Conservation (phyloP, 306 rosid genomes). For the Casuarina equisetifolia region DNA sequence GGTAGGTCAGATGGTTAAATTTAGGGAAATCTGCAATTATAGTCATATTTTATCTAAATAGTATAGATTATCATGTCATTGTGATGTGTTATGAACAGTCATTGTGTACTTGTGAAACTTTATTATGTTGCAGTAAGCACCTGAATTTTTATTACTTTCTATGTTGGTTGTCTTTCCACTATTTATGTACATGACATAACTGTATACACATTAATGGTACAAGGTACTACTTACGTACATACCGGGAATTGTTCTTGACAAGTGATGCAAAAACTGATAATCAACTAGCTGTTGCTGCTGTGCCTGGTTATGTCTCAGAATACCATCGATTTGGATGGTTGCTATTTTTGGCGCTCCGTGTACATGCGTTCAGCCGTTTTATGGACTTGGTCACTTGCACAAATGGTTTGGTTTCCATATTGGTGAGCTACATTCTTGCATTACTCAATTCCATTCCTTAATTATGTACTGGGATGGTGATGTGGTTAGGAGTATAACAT, state of each 20-base stretch:
- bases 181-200: conserved; percentile 5
- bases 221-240: conserved; percentile 87
- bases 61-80: neutral
- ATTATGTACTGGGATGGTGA: conserved; percentile 7
- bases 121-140: neutral
- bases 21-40: neutral
- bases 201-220: conserved; percentile 24
- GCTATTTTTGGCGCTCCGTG: conserved; percentile 94
- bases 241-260: conserved; percentile 72
- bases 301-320: conserved; percentile 53
- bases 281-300: conserved; percentile 30
- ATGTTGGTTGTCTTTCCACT: conserved; percentile 7
- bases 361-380: conserved; percentile 85
- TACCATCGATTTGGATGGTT: conserved; percentile 98
- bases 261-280: conserved; percentile 53
- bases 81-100: neutral
- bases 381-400: conserved; percentile 91
- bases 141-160: neutral
- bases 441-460: conserved; percentile 7
- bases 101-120: neutral
- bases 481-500: conserved; percentile 4
- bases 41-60: neutral
- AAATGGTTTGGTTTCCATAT: conserved; percentile 79
- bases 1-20: too few relatives aligned
- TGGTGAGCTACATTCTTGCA: conserved; percentile 59